These are phyloP conservation scores for Pseudoturritis turrita DNA, from an alignment of 345 rosid genomes.

Conservation along the genomic window DNA sequence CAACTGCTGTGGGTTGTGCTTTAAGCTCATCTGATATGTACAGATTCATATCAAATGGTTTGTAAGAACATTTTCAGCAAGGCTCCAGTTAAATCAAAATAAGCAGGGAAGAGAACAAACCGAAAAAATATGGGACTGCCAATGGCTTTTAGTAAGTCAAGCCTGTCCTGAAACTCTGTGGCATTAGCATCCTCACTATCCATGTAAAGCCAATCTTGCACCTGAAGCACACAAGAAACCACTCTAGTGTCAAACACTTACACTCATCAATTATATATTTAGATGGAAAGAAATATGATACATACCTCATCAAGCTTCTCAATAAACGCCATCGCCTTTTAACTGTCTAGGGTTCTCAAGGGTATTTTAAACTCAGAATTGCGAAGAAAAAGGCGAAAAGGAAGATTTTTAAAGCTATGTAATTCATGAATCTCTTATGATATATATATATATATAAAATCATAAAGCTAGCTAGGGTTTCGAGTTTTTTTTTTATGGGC, in stretches of 20 bases:
- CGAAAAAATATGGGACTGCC: constrained; percentile 81
- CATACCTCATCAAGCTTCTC: constrained; percentile 89
- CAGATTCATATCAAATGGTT: background rate
- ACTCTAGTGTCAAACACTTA: background rate
- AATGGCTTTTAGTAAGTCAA: constrained; percentile 62
- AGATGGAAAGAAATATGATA: background rate
- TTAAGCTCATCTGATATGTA: constrained; percentile 71
- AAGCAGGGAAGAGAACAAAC: constrained; percentile 31
- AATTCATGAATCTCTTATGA: too few species aligned
- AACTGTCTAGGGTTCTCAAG: too few species aligned
- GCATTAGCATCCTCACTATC: constrained; percentile 96
- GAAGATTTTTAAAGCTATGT: too few species aligned
- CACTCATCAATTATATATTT: background rate
- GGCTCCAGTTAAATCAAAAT: background rate
- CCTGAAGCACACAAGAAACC: constrained; percentile 41
- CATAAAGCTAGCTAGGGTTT: too few species aligned
- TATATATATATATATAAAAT: too few species aligned
- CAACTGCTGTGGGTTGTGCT: constrained; percentile 66
- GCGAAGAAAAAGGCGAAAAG: too few species aligned
- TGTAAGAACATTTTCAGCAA: background rate
- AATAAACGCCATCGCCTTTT: constrained; percentile 51
- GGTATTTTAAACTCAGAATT: too few species aligned
- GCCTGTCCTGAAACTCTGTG: constrained; percentile 58
- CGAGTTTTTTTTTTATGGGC: too few species aligned
- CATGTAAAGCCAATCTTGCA: constrained; percentile 94